Percentiles rank a stretch among this genome's conserved stretches.
phyloP scores from a whole-genome alignment of 768 basidiomycete genomes.

The Hygrophorus russula region DNA sequence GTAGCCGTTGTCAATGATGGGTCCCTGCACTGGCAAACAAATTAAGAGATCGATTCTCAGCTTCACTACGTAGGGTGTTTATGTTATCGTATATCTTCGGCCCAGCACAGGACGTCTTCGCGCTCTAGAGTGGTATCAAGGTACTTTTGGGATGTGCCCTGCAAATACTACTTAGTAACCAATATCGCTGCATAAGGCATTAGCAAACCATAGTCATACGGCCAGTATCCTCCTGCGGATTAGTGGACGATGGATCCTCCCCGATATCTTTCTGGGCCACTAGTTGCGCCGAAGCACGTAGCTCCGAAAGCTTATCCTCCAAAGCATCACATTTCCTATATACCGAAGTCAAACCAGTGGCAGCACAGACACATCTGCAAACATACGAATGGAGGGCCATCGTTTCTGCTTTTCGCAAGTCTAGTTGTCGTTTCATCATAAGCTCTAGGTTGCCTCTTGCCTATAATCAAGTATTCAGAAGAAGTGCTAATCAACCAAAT shows the following conservation, averaged over 20 bases:
- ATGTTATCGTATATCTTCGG: constrained; percentile 16
- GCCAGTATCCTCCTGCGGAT: background rate
- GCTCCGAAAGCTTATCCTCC: constrained; percentile 47
- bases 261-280: background rate
- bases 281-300: constrained; percentile 28
- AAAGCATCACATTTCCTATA: constrained; percentile 62
- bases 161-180: too few species aligned
- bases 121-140: background rate
- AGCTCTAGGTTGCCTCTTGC: constrained; percentile 72
- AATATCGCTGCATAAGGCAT: background rate
- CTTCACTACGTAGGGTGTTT: background rate
- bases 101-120: constrained; percentile 16
- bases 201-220: background rate
- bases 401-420: constrained; percentile 66
- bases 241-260: background rate
- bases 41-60: background rate
- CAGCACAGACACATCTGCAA: background rate
- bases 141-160: too few species aligned
- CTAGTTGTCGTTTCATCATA: constrained; percentile 74
- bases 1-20: too few species aligned
- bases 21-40: too few species aligned
- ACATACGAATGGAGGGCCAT: constrained; percentile 55
- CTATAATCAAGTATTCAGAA: constrained; percentile 21
- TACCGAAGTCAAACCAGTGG: background rate
- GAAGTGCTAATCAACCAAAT: background rate